Percentiles rank a stretch among this genome's conserved stretches.
These are phyloP conservation scores for Besnoitia besnoiti DNA, from an alignment of 169 alveolate species.

Conservation along the genomic window DNA sequence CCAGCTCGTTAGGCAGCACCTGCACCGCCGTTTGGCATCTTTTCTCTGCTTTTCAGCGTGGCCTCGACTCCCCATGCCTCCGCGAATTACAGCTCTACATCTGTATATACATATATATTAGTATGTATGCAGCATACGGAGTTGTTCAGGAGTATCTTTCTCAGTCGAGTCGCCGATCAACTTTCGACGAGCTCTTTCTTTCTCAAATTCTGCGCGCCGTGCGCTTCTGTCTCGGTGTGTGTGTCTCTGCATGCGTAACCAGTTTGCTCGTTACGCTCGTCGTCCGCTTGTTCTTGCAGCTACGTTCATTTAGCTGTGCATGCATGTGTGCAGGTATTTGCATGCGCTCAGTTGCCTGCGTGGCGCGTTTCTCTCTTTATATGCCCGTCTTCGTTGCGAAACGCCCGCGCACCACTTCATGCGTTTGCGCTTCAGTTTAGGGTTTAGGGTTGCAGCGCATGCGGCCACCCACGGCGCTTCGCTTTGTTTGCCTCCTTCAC, in stretches of 20 bases:
- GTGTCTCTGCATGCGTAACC: background rate
- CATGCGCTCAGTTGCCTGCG: too few relatives aligned
- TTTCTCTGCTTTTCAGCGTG: background rate
- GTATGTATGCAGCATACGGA: too few relatives aligned
- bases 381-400: background rate
- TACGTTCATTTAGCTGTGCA: too few relatives aligned
- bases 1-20: background rate
- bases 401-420: background rate
- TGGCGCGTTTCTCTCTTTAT: background rate
- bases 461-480: conserved; percentile 73
- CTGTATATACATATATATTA: too few relatives aligned
- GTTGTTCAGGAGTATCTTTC: too few relatives aligned
- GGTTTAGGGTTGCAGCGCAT: too few relatives aligned
- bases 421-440: conserved; percentile 64
- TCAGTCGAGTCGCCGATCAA: too few relatives aligned
- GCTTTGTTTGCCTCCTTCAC: conserved; percentile 73
- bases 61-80: too few relatives aligned
- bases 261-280: background rate
- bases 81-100: too few relatives aligned
- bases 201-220: too few relatives aligned
- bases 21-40: background rate
- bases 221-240: background rate
- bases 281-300: background rate
- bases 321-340: too few relatives aligned
- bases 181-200: too few relatives aligned